These are phyloP conservation scores for Pichia cabralensis DNA, from an alignment of 805 yeast genomes.

Conservation along the genomic window DNA sequence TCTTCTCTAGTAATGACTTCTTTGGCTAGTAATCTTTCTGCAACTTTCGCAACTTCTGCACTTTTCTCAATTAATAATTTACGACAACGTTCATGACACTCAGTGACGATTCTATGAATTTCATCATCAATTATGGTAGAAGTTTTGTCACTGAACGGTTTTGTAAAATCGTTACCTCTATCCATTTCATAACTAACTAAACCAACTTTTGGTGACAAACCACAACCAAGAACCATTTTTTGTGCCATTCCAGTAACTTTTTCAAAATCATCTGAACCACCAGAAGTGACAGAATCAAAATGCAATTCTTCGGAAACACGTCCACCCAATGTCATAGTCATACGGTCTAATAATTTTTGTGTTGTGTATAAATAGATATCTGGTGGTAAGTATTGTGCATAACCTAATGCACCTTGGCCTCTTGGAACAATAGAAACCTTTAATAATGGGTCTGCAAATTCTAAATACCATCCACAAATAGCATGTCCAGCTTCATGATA, in stretches of 20 bases:
- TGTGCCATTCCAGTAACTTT: slow-evolving; percentile 92
- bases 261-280: slow-evolving; percentile 94
- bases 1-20: slow-evolving; percentile 93
- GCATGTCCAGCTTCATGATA: slow-evolving; percentile 99
- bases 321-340: slow-evolving; percentile 97
- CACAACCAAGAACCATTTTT: slow-evolving; percentile 84
- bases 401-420: slow-evolving; percentile 94
- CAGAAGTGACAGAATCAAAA: slow-evolving; percentile 86
- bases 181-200: slow-evolving; percentile 65
- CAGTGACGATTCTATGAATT: slow-evolving; percentile 66
- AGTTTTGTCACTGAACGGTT: slow-evolving; percentile 86
- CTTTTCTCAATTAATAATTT: slow-evolving; percentile 57
- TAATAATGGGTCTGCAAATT: slow-evolving; percentile 84
- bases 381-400: slow-evolving; percentile 94
- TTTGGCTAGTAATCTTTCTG: slow-evolving; percentile 73
- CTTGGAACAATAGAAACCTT: slow-evolving; percentile 96
- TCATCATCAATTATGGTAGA: slow-evolving; percentile 75
- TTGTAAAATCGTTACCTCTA: slow-evolving; percentile 39
- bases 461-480: slow-evolving; percentile 91
- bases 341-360: slow-evolving; percentile 69
- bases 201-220: slow-evolving; percentile 88
- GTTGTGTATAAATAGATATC: slow-evolving; percentile 73
- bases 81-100: slow-evolving; percentile 64
- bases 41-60: slow-evolving; percentile 74
- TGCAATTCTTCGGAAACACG: slow-evolving; percentile 93